Base-by-base conservation (phyloP, 2,329 filamentous ascomycete species). In the Sporothrix pallida region DNA sequence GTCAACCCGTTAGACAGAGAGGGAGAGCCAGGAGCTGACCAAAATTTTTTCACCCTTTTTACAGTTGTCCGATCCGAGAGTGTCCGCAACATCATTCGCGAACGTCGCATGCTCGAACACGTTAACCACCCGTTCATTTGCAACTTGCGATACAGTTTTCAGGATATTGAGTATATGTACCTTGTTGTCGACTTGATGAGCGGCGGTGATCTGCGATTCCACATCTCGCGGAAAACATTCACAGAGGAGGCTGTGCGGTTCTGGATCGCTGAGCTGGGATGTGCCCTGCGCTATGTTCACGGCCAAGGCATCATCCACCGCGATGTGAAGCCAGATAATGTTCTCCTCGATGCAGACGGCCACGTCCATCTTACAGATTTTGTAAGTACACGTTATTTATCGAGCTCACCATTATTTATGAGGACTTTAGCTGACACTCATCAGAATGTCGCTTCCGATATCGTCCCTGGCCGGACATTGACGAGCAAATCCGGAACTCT, bases 131-230 rank as follows among this genome's bases (percentile, higher is more conserved):
- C 95, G 37, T 99, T 98, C 82, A 92, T 99, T 78, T 98, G 95
- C 86, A 99, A 99, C 83, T 86, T 99, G 86, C 93, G 96, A 79
- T 99, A 98, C 85, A 98, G 95, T 84, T 99, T 99, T 81, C 96
- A 99, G 84, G 96, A 99, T 83, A 94, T 98, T 79, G 96, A 99
- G 83, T 99, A 99, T 84, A 92, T 99, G 94, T 97, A 99, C 82
- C 90, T 99, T 72, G 95, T 99, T 71, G 94, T 99, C 76, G 96
- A 99, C 84, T 85, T 99, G 75, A 99, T 99, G 96, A 98, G 92
- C 80, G 96, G 96, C 74, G 96, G 96, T 79, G 96, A 99, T 83
- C 84, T 99, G 76, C 91, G 96, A 80, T 99, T 98, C 82, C 96
- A 99, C 83, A 98, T 99, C 78, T 97, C 96, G 73, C 89, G 96